Conservation (phyloP, 805 yeast genomes). For the Nakazawaea holstii region DNA sequence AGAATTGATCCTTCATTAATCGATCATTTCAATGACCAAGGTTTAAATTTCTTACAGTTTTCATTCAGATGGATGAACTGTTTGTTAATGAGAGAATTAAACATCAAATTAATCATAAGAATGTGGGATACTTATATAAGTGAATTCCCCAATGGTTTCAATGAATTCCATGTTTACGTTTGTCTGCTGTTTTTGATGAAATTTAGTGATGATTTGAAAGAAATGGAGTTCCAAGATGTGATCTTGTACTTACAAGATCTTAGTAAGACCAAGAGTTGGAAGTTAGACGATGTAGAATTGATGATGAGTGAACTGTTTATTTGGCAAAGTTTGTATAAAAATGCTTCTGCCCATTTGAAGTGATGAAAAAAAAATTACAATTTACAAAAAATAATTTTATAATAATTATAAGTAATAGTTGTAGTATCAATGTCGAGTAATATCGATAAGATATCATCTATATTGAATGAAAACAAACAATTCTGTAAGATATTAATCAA, state of each 20-base stretch:
- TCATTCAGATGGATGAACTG: constrained; percentile 99
- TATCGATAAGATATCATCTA: constrained; percentile 2
- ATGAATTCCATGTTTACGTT: constrained; percentile 91
- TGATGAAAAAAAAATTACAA: not conserved
- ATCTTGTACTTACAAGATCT: constrained; percentile 87
- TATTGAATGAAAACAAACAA: constrained; percentile 5
- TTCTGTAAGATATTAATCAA: constrained; percentile 1
- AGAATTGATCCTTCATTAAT: constrained; percentile 74
- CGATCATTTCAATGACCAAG: constrained; percentile 71
- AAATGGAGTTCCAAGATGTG: constrained; percentile 92
- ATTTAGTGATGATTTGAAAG: constrained; percentile 73
- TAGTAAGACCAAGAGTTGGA: constrained; percentile 76
- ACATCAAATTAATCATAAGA: constrained; percentile 70
- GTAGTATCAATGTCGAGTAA: not conserved
- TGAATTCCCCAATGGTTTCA: constrained; percentile 73
- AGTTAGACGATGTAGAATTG: constrained; percentile 84
- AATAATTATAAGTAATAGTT: not conserved
- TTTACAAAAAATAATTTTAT: not conserved
- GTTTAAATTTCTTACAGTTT: constrained; percentile 92
- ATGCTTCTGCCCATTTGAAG: constrained; percentile 82
- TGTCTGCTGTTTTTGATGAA: constrained; percentile 94
- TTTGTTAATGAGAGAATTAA: constrained; percentile 87
- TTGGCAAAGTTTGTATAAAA: constrained; percentile 90
- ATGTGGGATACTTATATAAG: constrained; percentile 97
- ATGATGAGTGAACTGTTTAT: constrained; percentile 92